Base-by-base conservation (phyloP, 495 filamentous ascomycete genomes). In the Neurospora tetrasperma region DNA sequence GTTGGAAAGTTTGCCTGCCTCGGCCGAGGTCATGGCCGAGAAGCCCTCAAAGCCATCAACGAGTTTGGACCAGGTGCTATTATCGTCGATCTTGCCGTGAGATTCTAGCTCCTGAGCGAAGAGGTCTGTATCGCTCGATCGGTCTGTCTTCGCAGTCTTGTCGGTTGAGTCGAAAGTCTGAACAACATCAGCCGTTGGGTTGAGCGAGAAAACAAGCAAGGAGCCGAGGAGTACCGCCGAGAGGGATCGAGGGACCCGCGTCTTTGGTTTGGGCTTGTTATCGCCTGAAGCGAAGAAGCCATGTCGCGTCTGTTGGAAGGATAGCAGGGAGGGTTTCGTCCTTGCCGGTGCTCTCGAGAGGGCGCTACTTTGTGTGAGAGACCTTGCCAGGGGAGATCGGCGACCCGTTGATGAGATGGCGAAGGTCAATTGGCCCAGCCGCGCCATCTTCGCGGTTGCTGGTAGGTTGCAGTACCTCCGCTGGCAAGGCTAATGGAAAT, bases 1-100 rank as follows among this genome's bases (percentile, higher is more conserved):
- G 73, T 91, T 89, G 11, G 88, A 83, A 39, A 96, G 73, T 5
- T 86, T 84, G 39, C 84, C 79, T 87, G 89, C 90, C 70, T 91
- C 88, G 4, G 83, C 74, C 71, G 83, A 82, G 46, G 82, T 77
- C 11, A 86, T 78, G 0, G 87, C 81, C 20, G 87, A 85, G 69
- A 94, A 83, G 14, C 85, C 82, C 62, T 88, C 88, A 69, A 93
- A 87, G 73, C 86, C 88, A 11, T 81, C 81, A 9, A 88, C 78
- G 75, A 93, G 89, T 35, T 80, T 82, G 11, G 84, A 82, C 91
- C 90, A 93, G 12, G 90, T 84, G 10, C 85, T 86, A 42, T 77
- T 70, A 41, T 75, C 73, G 16, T 31, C 73, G 14, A 71, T 62
- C 9, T 74, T 70, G 38, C 59, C 39, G 23, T 12, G 38, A 44